phyloP scores from a whole-genome alignment of 2,329 filamentous ascomycete genomes.

The Daldinia sp. region DNA sequence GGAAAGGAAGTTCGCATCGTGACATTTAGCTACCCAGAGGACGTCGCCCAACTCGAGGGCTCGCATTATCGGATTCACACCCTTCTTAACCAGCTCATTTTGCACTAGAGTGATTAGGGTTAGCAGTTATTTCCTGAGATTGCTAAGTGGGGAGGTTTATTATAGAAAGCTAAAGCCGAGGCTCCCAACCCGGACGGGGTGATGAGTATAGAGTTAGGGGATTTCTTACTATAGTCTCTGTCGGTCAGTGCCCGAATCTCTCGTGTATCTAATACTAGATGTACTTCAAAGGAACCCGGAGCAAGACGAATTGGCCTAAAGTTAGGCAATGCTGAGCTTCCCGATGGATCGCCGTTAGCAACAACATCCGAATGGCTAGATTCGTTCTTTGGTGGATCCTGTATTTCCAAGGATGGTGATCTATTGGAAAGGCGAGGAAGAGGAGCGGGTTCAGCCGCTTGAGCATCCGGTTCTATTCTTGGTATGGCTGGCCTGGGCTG shows the following conservation, averaged over 20 bases:
- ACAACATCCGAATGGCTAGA: constrained; percentile 51
- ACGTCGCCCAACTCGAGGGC: constrained; percentile 77
- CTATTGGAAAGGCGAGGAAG: constrained; percentile 17
- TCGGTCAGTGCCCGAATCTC: constrained; percentile 78
- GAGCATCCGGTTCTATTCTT: constrained; percentile 22
- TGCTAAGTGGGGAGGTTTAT: background rate
- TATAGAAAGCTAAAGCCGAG: background rate
- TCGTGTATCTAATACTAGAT: constrained; percentile 76
- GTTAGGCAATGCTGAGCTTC: constrained; percentile 49
- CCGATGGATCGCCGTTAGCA: constrained; percentile 47
- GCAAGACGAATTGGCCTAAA: constrained; percentile 69
- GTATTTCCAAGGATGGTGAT: constrained; percentile 38
- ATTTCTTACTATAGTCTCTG: constrained; percentile 67
- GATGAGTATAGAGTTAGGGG: background rate
- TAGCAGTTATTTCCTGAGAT: background rate
- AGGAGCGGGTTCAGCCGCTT: constrained; percentile 18
- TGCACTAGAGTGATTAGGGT: constrained; percentile 56
- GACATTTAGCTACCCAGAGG: constrained; percentile 80
- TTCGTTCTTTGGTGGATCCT: constrained; percentile 22
- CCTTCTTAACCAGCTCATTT: constrained; percentile 72
- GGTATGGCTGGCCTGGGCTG: constrained; percentile 27
- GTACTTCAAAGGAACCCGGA: constrained; percentile 73
- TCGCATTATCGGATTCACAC: constrained; percentile 71
- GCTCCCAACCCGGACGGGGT: too few relatives aligned
- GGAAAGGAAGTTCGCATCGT: constrained; percentile 64